phyloP scores from a whole-genome alignment of 768 basidiomycete species.

The Ephemerocybe angulata region DNA sequence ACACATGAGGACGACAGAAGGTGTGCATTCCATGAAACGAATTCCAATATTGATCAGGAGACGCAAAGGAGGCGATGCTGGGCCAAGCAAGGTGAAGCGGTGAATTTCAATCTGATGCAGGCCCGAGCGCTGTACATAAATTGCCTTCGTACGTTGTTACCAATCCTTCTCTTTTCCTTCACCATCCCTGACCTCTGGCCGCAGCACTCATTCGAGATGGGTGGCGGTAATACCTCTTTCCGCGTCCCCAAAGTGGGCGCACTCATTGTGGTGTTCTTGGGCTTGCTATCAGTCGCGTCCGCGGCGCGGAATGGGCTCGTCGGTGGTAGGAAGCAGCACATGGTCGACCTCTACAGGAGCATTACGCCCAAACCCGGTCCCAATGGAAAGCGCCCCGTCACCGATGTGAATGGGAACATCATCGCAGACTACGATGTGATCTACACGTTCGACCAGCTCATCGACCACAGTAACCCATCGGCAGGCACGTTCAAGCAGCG shows the following conservation, averaged over 20 bases:
- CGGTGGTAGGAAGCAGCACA: not conserved
- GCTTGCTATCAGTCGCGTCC: not conserved
- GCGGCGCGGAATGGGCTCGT: not conserved
- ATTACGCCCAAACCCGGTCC: conserved; percentile 11
- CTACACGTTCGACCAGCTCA: conserved; percentile 56
- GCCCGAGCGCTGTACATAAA: no score
- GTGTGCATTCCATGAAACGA: no score
- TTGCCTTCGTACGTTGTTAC: no score
- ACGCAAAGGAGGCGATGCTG: no score
- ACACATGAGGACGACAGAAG: no score
- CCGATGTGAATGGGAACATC: conserved; percentile 39
- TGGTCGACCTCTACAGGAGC: not conserved
- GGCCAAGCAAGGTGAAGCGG: no score
- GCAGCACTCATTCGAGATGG: not conserved
- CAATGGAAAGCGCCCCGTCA: conserved; percentile 29
- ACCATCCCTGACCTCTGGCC: not conserved
- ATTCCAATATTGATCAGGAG: no score
- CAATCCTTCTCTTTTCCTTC: no score
- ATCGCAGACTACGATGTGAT: conserved; percentile 43
- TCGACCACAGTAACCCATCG: conserved; percentile 52
- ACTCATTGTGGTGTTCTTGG: not conserved
- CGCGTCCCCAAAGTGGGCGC: not conserved
- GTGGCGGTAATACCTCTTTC: not conserved
- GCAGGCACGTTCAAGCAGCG: conserved; percentile 81
- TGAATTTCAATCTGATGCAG: no score